Conservation (phyloP, 495 filamentous ascomycete genomes). For the Penicillium argentinense region DNA sequence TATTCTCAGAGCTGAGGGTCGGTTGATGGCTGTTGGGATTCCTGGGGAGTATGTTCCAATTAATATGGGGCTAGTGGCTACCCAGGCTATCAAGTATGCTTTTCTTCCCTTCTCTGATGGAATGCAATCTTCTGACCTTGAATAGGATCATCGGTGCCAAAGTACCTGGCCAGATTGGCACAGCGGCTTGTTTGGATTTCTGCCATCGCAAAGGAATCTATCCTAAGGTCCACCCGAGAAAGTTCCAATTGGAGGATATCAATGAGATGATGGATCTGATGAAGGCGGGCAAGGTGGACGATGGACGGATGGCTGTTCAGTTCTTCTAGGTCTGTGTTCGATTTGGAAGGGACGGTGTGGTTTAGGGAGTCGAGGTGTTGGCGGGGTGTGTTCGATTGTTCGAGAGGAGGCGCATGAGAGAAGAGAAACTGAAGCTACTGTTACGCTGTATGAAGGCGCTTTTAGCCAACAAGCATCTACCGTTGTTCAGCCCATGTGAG, state of each 20-base stretch:
- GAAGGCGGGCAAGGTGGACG: constrained; percentile 12
- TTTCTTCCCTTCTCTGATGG: not conserved
- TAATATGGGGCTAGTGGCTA: not conserved
- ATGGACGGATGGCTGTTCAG: constrained; percentile 10
- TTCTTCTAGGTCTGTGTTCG: constrained; percentile 2
- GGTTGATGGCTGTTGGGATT: constrained; percentile 16
- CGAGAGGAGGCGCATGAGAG: too few relatives aligned
- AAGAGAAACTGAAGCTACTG: too few relatives aligned
- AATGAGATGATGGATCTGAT: constrained; percentile 25
- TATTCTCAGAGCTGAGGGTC: constrained; percentile 8
- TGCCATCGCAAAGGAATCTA: constrained; percentile 13
- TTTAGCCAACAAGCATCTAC: too few relatives aligned
- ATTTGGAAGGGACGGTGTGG: too few relatives aligned
- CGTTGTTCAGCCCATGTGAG: too few relatives aligned
- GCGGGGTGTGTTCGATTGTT: too few relatives aligned
- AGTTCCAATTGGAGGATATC: constrained; percentile 22
- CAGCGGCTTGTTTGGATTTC: constrained; percentile 15
- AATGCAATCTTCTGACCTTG: not conserved
- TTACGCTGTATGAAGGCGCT: too few relatives aligned
- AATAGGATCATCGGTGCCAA: constrained; percentile 17
- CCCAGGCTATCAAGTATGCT: constrained; percentile 7
- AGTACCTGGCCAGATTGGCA: constrained; percentile 5
- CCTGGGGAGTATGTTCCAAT: constrained; percentile 5
- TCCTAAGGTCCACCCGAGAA: constrained; percentile 12
- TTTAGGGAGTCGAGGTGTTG: too few relatives aligned